A percentile compares a stretch with the other conserved stretches of the same genome.
Conservation (phyloP, 2,329 filamentous ascomycete species). For the Phaeosphaeriaceae sp. region DNA sequence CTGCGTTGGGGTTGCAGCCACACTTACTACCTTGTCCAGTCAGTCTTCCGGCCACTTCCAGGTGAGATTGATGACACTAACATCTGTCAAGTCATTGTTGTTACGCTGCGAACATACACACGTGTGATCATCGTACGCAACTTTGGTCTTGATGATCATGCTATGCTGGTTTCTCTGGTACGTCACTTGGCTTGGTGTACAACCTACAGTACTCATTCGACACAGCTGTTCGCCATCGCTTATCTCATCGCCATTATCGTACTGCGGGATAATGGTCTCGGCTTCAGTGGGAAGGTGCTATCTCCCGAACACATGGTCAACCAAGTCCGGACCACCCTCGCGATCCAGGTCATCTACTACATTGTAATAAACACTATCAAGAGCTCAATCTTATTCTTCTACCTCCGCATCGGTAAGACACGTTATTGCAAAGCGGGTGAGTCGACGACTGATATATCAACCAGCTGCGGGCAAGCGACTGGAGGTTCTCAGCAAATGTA, state of each 20-base stretch:
- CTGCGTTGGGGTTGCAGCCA: conserved; percentile 28
- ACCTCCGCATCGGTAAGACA: conserved; percentile 42
- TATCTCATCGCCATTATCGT: conserved; percentile 33
- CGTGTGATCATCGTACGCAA: conserved; percentile 28
- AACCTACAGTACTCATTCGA: conserved; percentile 1
- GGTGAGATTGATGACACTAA: conserved; percentile 5
- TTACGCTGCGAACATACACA: conserved; percentile 30
- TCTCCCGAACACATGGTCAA: conserved; percentile 25
- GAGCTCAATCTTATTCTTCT: conserved; percentile 44
- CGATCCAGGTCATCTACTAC: conserved; percentile 43
- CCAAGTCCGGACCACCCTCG: conserved; percentile 31
- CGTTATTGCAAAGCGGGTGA: neutral
- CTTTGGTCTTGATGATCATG: conserved; percentile 38
- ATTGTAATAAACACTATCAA: conserved; percentile 39
- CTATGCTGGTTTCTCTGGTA: conserved; percentile 38
- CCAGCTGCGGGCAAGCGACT: conserved; percentile 31
- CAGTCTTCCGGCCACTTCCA: neutral
- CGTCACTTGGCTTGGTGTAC: neutral
- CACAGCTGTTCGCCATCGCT: conserved; percentile 30
- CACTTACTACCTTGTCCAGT: conserved; percentile 33
- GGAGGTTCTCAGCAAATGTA: conserved; percentile 28
- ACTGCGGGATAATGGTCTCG: conserved; percentile 32
- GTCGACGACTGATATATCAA: neutral
- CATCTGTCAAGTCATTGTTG: conserved; percentile 27
- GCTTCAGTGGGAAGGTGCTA: conserved; percentile 27